Percentiles rank a stretch among this genome's conserved stretches.
These are phyloP conservation scores for Gymnopilus junonius DNA, from an alignment of 768 basidiomycete species.

Conservation along the genomic window DNA sequence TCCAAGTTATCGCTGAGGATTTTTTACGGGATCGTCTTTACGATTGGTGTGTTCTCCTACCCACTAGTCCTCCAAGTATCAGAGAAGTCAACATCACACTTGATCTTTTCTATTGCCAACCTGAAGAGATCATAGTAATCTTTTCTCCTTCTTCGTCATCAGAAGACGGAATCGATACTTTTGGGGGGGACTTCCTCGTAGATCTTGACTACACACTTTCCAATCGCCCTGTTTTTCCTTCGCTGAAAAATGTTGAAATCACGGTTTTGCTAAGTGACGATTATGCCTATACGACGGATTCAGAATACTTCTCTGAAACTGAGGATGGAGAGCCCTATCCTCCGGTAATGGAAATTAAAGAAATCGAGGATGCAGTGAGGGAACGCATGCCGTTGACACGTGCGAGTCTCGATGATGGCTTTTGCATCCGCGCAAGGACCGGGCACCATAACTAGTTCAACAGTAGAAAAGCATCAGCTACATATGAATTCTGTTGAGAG, in stretches of 20 bases:
- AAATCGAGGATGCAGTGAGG: too few species aligned
- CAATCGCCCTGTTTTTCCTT: neutral
- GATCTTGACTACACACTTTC: neutral
- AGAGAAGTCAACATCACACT: neutral
- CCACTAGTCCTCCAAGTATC: neutral
- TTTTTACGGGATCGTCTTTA: neutral
- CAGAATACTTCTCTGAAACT: neutral
- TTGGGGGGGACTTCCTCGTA: neutral
- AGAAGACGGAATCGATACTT: neutral
- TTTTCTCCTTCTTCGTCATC: neutral
- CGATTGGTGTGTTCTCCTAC: neutral
- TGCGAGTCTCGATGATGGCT: too few species aligned
- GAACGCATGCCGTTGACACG: too few species aligned
- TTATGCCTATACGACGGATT: neutral
- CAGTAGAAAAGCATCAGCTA: too few species aligned
- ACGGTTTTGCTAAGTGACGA: neutral
- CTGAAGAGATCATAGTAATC: neutral
- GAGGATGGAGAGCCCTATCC: too few species aligned
- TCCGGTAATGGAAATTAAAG: too few species aligned
- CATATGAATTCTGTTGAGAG: too few species aligned
- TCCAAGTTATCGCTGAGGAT: neutral
- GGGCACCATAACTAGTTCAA: too few species aligned
- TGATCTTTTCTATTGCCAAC: neutral
- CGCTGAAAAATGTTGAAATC: neutral
- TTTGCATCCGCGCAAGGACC: too few species aligned